phyloP scores from a whole-genome alignment of 2,329 filamentous ascomycete species.

The Coniochaeta hoffmannii region DNA sequence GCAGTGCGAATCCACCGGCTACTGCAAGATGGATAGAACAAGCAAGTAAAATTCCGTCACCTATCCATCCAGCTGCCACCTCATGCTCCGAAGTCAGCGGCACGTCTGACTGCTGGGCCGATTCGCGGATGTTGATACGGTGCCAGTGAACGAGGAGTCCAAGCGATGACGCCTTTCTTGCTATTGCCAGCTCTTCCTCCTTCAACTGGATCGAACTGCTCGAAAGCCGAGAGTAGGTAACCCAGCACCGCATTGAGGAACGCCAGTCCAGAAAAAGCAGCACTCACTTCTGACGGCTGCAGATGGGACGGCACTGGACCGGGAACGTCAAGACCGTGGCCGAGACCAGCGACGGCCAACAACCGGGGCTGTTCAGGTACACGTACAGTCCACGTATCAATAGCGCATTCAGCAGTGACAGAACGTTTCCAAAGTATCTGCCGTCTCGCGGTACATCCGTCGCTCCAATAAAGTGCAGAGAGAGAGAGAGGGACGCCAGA shows the following conservation, averaged over 20 bases:
- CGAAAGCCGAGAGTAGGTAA: too few relatives aligned
- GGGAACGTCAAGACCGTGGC: not conserved
- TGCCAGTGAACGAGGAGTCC: too few relatives aligned
- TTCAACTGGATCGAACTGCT: too few relatives aligned
- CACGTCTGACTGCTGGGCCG: too few relatives aligned
- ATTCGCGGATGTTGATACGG: too few relatives aligned
- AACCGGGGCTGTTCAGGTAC: not conserved
- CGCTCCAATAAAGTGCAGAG: slow-evolving; percentile 9
- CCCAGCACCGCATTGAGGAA: too few relatives aligned
- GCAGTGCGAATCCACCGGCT: not conserved
- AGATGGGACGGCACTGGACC: not conserved
- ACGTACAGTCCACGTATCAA: too few relatives aligned
- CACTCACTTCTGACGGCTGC: not conserved
- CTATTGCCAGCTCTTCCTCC: too few relatives aligned
- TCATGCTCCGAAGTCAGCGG: too few relatives aligned
- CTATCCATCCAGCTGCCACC: not conserved
- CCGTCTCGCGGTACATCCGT: slow-evolving; percentile 13
- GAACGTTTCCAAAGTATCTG: slow-evolving; percentile 9
- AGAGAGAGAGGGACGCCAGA: slow-evolving; percentile 16
- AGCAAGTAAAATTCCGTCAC: not conserved
- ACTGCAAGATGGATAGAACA: not conserved
- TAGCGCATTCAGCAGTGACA: not conserved
- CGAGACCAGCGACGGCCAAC: not conserved
- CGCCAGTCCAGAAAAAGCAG: too few relatives aligned
- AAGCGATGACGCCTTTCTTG: too few relatives aligned